Evolutionary conservation across 108 stramenopile genomes (phyloP), one percentile per base, ranked within the genome.

Genomic region (Halocafeteria seosinensis): DNA sequence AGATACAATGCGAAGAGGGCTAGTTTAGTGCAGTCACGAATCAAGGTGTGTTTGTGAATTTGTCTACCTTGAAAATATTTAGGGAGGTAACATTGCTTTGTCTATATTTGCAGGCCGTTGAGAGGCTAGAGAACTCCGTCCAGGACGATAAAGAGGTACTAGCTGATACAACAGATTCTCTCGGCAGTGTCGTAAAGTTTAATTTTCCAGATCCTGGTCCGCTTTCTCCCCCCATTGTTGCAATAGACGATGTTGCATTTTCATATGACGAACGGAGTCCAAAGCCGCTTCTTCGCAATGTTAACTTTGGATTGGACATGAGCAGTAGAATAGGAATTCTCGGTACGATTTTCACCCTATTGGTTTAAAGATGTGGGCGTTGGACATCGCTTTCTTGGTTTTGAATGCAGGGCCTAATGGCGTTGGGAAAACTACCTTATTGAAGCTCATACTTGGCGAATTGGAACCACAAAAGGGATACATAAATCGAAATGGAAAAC

Each of bases 221-320:
- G 17, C 17, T 47, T n/a, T 17, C 42, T n/a, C 42, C 87, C 8
- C 92, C 94, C 37, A 85, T 92, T 55, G 88, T 98, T 33, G 73
- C 88, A 30, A 79, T 98, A 29, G 86, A 95, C 66, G 94, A 94
- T 70, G 91, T 95, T 0, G 78, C 84, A 52, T 98, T 98, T 76
- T 92, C 94, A 55, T 98, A 98, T 80, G 13, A 62, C 82, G 12
- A 42, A 38, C 32, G 1, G 3, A 13, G 59, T 57, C 17, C 1
- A 28, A 2, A 73, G 60, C 69, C 92, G 34, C 70, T 95, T 35
- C 73, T 98, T 36, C 85, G 88, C 68, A 75, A 91, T 65, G 92
- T 92, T 1, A 89, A 94, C 71, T 91, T 94, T 75, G 90, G 90
- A 28, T 80, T 98, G 5, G 90, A 90, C 64, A 65, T 88, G 8